phyloP scores from a whole-genome alignment of 2,329 filamentous ascomycete genomes.

The Epichloe scottii region DNA sequence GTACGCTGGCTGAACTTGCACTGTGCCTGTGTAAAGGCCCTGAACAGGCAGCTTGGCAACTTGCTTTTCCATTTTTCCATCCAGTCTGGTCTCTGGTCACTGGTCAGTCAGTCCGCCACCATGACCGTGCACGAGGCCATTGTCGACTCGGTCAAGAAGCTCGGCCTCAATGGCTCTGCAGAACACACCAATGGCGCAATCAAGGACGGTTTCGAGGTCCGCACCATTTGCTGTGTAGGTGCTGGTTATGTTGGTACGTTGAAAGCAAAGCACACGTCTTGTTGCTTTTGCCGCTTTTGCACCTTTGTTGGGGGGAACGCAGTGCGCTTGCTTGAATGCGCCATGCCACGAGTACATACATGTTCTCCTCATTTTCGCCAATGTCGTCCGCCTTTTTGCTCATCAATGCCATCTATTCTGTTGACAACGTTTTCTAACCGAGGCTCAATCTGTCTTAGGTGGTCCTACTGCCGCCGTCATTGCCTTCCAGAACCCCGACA shows the following conservation, averaged over 20 bases:
- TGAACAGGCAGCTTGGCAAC: no score
- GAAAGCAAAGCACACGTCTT: neutral
- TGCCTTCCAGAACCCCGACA: constrained; percentile 58
- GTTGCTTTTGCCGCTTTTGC: no score
- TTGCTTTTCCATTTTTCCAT: neutral
- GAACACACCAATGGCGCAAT: constrained; percentile 18
- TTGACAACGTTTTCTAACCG: neutral
- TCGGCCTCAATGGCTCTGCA: constrained; percentile 21
- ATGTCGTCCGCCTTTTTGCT: no score
- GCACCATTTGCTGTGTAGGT: constrained; percentile 60
- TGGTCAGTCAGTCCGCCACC: neutral
- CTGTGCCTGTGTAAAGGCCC: no score
- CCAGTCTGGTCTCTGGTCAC: neutral
- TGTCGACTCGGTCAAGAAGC: constrained; percentile 18
- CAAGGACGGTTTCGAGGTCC: constrained; percentile 24
- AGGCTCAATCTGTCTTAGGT: constrained; percentile 28
- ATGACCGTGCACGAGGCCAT: constrained; percentile 14
- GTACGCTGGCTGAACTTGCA: no score
- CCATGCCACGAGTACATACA: no score
- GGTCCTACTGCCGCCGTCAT: constrained; percentile 66
- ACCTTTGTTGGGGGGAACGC: no score
- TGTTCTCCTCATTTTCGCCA: no score
- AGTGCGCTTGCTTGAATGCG: no score
- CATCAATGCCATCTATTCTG: no score
- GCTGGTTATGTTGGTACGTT: constrained; percentile 63